phyloP scores from a whole-genome alignment of 2,329 filamentous ascomycete species.

The Stylonectria norvegica region DNA sequence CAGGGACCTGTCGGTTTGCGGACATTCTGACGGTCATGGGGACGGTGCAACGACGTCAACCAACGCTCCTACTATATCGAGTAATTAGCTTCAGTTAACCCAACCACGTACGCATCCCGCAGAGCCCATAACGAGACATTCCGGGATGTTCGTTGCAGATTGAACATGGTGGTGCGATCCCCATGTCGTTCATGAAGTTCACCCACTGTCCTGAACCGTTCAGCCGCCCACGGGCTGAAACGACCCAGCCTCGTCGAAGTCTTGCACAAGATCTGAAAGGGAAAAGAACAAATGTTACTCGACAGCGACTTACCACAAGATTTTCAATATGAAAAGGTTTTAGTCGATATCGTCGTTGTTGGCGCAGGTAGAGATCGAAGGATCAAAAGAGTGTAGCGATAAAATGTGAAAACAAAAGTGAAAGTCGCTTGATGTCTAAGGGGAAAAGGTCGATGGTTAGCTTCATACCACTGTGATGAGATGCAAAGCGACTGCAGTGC shows the following conservation, averaged over 20 bases:
- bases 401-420: slow-evolving; percentile 15
- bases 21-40: slow-evolving; percentile 30
- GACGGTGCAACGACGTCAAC: slow-evolving; percentile 10
- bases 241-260: slow-evolving; percentile 18
- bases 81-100: background rate
- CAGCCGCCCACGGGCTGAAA: too few species aligned
- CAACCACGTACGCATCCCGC: background rate
- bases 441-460: slow-evolving; percentile 15
- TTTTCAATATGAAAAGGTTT: slow-evolving; percentile 15
- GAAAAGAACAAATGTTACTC: slow-evolving; percentile 12
- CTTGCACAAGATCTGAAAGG: slow-evolving; percentile 14
- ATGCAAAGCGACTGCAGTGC: slow-evolving; percentile 7
- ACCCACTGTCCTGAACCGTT: slow-evolving; percentile 14
- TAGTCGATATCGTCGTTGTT: slow-evolving; percentile 11
- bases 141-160: slow-evolving; percentile 22
- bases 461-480: slow-evolving; percentile 7
- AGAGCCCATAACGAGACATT: too few species aligned
- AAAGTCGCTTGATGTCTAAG: slow-evolving; percentile 12
- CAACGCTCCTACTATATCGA: slow-evolving; percentile 12
- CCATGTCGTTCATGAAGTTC: slow-evolving; percentile 18
- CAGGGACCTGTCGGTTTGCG: slow-evolving; percentile 26
- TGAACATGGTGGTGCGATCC: slow-evolving; percentile 23
- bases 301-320: slow-evolving; percentile 18
- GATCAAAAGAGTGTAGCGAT: slow-evolving; percentile 12
- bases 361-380: slow-evolving; percentile 12